Percentiles rank a stretch among this genome's conserved stretches.
Conservation (phyloP, 2,329 filamentous ascomycete genomes). For the Aspergillus unguis region DNA sequence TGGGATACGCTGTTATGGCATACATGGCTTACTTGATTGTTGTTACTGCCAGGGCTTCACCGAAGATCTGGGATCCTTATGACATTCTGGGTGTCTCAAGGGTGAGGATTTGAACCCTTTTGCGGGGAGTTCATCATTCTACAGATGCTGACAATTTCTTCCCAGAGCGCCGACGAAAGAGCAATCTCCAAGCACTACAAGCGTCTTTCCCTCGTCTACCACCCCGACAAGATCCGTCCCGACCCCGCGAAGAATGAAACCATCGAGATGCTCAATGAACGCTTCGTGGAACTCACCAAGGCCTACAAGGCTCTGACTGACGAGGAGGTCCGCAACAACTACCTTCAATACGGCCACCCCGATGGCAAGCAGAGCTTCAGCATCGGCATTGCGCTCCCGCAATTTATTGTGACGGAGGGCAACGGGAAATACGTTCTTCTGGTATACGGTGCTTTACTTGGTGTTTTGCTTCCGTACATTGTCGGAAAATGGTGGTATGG, state of each 20-base stretch:
- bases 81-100: conserved; percentile 85
- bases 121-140: background rate
- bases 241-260: conserved; percentile 88
- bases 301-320: conserved; percentile 97
- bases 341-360: conserved; percentile 89
- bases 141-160: conserved; percentile 2
- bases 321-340: conserved; percentile 96
- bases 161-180: conserved; percentile 75
- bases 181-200: conserved; percentile 91
- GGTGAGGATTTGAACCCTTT: conserved; percentile 46
- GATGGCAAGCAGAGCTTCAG: conserved; percentile 98
- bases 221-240: conserved; percentile 88
- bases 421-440: conserved; percentile 94
- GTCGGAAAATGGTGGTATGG: conserved; percentile 99
- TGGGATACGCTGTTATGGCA: conserved; percentile 79
- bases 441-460: conserved; percentile 82
- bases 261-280: conserved; percentile 73
- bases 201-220: conserved; percentile 76
- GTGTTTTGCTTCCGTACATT: conserved; percentile 84
- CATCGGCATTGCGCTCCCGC: conserved; percentile 92
- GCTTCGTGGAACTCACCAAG: conserved; percentile 93
- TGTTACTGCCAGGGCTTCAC: conserved; percentile 66
- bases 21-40: conserved; percentile 90
- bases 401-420: conserved; percentile 87
- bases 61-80: conserved; percentile 94